Conservation (phyloP, 805 yeast genomes). For the Lipomyces sp. region DNA sequence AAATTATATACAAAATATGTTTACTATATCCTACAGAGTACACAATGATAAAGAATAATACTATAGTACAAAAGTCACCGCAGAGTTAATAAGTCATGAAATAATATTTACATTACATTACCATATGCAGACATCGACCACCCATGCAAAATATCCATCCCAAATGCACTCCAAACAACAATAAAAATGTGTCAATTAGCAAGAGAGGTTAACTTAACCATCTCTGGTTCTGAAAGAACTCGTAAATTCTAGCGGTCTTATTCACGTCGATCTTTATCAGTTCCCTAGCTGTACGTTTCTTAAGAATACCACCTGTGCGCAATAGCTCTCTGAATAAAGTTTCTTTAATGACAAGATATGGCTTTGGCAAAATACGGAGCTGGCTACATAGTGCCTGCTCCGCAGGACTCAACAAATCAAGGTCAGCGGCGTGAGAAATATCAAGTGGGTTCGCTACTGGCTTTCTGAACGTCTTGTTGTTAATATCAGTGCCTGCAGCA, state of each 20-base stretch:
- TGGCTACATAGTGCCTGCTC: conserved; percentile 86
- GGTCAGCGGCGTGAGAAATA: conserved; percentile 71
- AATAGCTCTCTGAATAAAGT: conserved; percentile 84
- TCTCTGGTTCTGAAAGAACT: conserved; percentile 88
- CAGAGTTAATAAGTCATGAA: not conserved
- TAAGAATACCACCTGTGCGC: conserved; percentile 80
- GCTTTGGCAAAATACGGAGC: conserved; percentile 86
- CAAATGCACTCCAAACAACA: not conserved
- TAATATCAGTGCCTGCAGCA: conserved; percentile 7
- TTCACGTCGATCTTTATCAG: conserved; percentile 80
- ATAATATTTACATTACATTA: not conserved
- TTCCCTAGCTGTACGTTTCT: conserved; percentile 84
- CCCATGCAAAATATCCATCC: not conserved
- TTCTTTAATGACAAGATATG: conserved; percentile 90
- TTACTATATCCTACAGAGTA: not conserved
- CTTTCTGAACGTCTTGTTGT: conserved; percentile 42
- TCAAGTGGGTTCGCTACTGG: conserved; percentile 46
- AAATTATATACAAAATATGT: too few relatives aligned
- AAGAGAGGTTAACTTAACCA: conserved; percentile 58
- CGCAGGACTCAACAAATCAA: conserved; percentile 78
- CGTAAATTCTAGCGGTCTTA: conserved; percentile 86
- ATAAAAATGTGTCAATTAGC: not conserved
- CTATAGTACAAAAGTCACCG: not conserved
- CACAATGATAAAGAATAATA: not conserved
- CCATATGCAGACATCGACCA: not conserved